These are phyloP conservation scores for Rhytidiadelphus loreus DNA, from an alignment of 225 moss, liverwort and hornwort genomes.

Conservation along the genomic window DNA sequence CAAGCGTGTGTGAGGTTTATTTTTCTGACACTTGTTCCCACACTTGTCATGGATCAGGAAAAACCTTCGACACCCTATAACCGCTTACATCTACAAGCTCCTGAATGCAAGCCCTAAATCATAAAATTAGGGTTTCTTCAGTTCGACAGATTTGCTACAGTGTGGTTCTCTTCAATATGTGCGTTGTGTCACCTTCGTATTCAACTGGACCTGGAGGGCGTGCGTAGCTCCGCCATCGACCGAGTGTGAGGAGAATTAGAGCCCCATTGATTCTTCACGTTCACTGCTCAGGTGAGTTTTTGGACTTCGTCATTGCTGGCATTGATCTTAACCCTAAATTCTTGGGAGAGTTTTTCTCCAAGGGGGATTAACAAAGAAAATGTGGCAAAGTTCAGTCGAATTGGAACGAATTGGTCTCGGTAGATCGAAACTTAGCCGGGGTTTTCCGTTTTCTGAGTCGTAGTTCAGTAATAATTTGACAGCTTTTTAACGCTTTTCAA, in stretches of 20 bases:
- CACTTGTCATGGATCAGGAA: background rate
- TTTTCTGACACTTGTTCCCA: background rate
- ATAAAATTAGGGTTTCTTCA: background rate
- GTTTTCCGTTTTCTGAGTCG: background rate
- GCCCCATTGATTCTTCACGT: background rate
- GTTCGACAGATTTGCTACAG: background rate
- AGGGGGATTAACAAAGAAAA: background rate
- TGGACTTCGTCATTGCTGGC: background rate
- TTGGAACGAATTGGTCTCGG: background rate
- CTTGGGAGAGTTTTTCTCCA: background rate
- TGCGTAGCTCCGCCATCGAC: background rate
- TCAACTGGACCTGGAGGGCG: background rate
- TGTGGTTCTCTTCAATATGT: background rate
- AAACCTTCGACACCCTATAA: background rate
- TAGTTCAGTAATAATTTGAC: background rate
- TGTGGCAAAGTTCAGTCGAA: background rate
- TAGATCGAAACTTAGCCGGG: background rate
- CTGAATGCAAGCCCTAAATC: background rate
- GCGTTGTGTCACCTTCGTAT: background rate
- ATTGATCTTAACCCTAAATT: background rate
- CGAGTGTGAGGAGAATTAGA: conserved; percentile 1
- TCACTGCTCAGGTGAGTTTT: background rate
- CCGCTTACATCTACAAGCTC: background rate
- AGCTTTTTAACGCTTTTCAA: background rate
- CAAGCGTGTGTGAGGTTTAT: background rate